These are phyloP conservation scores for Cryoendolithus antarcticus DNA, from an alignment of 2,329 filamentous ascomycete genomes.

Conservation along the genomic window DNA sequence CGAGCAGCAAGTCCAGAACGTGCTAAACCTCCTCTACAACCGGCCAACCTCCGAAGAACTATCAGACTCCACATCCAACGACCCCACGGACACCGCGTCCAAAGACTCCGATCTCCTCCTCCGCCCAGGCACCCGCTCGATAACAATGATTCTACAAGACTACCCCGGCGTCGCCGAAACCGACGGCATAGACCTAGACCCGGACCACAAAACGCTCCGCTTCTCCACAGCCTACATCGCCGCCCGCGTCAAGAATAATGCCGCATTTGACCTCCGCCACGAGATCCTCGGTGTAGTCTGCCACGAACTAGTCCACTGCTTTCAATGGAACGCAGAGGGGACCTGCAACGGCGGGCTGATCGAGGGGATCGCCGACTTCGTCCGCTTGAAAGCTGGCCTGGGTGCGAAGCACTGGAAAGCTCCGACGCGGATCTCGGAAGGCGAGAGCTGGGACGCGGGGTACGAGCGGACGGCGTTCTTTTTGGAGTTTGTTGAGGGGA, in stretches of 20 bases:
- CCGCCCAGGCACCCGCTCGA: constrained; percentile 60
- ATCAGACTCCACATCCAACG: too few species aligned
- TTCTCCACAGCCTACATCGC: constrained; percentile 66
- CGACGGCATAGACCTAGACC: constrained; percentile 62
- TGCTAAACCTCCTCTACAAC: constrained; percentile 61
- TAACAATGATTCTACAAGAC: constrained; percentile 68
- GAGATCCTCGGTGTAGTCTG: constrained; percentile 73
- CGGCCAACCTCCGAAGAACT: not conserved
- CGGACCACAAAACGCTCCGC: constrained; percentile 87
- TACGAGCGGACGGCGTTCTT: constrained; percentile 92
- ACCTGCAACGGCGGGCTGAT: constrained; percentile 58
- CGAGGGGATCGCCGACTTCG: constrained; percentile 89
- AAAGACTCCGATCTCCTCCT: constrained; percentile 13
- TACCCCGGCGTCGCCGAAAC: constrained; percentile 87
- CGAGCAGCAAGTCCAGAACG: constrained; percentile 49
- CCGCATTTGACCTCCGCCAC: constrained; percentile 32
- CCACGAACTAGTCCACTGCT: constrained; percentile 92
- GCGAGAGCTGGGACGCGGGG: constrained; percentile 68
- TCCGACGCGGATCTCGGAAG: constrained; percentile 19
- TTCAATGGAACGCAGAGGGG: constrained; percentile 59
- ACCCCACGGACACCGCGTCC: too few species aligned
- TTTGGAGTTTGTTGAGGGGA: constrained; percentile 66
- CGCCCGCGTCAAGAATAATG: constrained; percentile 20
- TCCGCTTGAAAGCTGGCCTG: constrained; percentile 61
- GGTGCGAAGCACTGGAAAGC: constrained; percentile 73